Percentiles rank a stretch among this genome's conserved stretches.
These are phyloP conservation scores for Metrosideros polymorpha DNA, from an alignment of 441 rosid species.

Conservation along the genomic window DNA sequence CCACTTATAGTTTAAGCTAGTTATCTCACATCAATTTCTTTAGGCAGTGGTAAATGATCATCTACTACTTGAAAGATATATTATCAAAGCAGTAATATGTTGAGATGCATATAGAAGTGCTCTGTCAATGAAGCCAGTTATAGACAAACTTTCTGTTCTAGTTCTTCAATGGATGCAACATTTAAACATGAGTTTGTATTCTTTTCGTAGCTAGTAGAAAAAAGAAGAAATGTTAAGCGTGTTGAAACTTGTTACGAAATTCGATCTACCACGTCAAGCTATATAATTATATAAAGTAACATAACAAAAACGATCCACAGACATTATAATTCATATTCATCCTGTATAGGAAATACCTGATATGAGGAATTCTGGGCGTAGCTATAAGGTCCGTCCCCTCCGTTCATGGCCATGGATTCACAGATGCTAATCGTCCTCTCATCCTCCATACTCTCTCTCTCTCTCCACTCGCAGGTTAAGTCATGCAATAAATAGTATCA, in stretches of 20 bases:
- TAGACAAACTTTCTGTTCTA: background rate
- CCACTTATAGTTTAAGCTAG: too few species aligned
- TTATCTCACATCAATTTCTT: background rate
- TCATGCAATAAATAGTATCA: background rate
- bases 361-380: background rate
- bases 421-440: background rate
- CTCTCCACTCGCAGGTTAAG: background rate
- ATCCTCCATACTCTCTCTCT: background rate
- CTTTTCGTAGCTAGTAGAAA: background rate
- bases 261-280: background rate
- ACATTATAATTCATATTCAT: background rate
- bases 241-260: background rate
- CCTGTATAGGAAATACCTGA: background rate
- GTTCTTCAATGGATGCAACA: background rate
- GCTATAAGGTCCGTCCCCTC: background rate
- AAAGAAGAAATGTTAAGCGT: background rate
- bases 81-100: background rate
- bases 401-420: background rate
- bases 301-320: background rate
- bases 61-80: background rate
- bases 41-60: background rate
- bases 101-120: background rate
- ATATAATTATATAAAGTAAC: background rate
- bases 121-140: background rate
- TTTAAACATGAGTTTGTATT: background rate